phyloP scores from a whole-genome alignment of 345 rosid genomes.

The Linum tenue region DNA sequence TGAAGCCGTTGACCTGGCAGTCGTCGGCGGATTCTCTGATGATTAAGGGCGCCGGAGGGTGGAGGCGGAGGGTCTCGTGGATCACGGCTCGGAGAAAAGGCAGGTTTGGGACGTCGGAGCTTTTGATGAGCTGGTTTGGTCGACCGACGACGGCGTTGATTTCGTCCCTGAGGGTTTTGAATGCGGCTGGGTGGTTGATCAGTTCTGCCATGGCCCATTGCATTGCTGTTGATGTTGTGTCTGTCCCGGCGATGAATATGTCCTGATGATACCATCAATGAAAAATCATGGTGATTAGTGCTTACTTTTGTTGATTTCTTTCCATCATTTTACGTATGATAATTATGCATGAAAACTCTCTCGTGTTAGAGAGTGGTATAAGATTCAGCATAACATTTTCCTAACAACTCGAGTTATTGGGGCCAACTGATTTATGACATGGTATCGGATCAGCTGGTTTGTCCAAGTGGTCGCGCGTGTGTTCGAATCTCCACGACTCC shows the following conservation, averaged over 20 bases:
- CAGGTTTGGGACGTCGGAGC: slow-evolving; percentile 34
- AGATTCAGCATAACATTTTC: no score
- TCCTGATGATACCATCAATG: background rate
- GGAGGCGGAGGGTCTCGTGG: slow-evolving; percentile 36
- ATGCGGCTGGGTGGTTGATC: slow-evolving; percentile 27
- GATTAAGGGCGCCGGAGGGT: slow-evolving; percentile 45
- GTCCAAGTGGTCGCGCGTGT: no score
- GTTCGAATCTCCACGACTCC: no score
- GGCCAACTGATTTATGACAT: no score
- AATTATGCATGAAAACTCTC: no score
- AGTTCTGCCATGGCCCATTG: slow-evolving; percentile 54
- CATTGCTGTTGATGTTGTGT: slow-evolving; percentile 36
- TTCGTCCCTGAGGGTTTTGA: slow-evolving; percentile 33
- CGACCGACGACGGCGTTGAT: slow-evolving; percentile 26
- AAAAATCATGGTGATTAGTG: no score
- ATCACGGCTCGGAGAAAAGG: slow-evolving; percentile 39
- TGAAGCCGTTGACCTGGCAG: slow-evolving; percentile 29
- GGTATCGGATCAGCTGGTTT: no score
- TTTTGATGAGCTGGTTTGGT: slow-evolving; percentile 26
- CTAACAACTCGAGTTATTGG: no score
- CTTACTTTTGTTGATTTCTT: no score
- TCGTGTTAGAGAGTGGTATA: no score
- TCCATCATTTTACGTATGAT: no score
- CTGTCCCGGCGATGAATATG: slow-evolving; percentile 30
- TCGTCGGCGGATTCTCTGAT: slow-evolving; percentile 40